Evolutionary conservation across 176 grass and related monocot species (phyloP), one percentile per base, ranked within the genome.

Genomic region (Carex kokanica): DNA sequence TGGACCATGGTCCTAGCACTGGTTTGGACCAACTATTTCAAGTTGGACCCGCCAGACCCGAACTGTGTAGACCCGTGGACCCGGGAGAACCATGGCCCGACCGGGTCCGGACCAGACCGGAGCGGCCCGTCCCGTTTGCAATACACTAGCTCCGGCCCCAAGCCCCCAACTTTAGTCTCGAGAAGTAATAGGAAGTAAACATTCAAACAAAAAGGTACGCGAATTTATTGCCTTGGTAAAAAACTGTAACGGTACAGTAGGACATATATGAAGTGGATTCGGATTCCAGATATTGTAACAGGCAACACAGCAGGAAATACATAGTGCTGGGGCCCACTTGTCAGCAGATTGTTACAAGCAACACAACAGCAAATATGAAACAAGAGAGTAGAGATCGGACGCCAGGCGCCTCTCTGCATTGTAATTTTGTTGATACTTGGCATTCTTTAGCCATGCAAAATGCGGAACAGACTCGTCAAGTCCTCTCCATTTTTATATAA

Each of bases 401-500:
- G 10, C 43, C 70, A 74, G 43, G 27, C n/a, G 21, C 20, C 43
- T 52, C 43, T 52, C 43, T 52, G 43, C 4, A 25, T 23, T 74
- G 70, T 52, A 15, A 10, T 74, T 52, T 0, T 74, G 11, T 52
- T 74, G 21, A 23, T 43, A 74, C 43, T 8, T 74, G 70, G 43
- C 43, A 74, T 1, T 24, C 21, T 25, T 1, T 74, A 8, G 1
- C 70, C 43, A 74, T 74, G 70, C 70, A 51, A 74, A 74, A 20
- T 51, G 38, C 55, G 20, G 20, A 2, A 25, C 5, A 5, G n/a
- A 15, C 21, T 74, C 23, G 14, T 18, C 41, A 52, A 51, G 1
- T 74, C 10, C 70, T 51, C 43, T 74, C 70, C 70, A 74, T 27
- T 74, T 58, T 74, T 20, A 72, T 71, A 71, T 72, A 72, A 13